Conservation (phyloP, 2,329 filamentous ascomycete genomes). For the Fusarium sp. region DNA sequence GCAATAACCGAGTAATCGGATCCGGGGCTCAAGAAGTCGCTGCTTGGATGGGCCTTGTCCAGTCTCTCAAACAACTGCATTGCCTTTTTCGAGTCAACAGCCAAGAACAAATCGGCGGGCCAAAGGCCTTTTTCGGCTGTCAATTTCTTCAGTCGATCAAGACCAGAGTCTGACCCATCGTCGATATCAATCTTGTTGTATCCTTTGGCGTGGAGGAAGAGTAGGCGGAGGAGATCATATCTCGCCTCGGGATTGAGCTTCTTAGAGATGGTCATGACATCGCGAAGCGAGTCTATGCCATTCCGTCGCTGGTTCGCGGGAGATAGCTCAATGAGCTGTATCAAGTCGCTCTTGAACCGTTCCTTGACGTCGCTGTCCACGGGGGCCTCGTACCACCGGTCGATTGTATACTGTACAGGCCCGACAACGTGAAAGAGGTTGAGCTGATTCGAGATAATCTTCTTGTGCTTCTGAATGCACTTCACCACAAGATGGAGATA, state of each 20-base stretch:
- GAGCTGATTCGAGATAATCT: background rate
- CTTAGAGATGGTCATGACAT: background rate
- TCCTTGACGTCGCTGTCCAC: background rate
- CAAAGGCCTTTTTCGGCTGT: conserved; percentile 4
- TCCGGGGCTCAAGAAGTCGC: conserved; percentile 23
- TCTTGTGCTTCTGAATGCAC: conserved; percentile 13
- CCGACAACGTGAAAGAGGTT: background rate
- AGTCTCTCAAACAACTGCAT: conserved; percentile 32
- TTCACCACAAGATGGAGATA: conserved; percentile 31
- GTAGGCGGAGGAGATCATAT: conserved; percentile 41
- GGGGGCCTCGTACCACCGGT: conserved; percentile 24
- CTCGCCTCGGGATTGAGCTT: background rate
- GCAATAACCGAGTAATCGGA: conserved; percentile 4
- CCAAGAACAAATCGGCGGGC: conserved; percentile 31
- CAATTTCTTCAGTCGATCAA: conserved; percentile 7
- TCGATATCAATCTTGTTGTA: conserved; percentile 42
- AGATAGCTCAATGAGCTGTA: conserved; percentile 16
- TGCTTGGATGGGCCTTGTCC: conserved; percentile 15
- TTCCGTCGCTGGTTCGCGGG: background rate
- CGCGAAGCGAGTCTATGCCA: background rate
- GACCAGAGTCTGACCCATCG: conserved; percentile 9
- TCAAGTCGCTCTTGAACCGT: background rate
- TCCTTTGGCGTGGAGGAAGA: conserved; percentile 29
- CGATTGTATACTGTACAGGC: conserved; percentile 21
- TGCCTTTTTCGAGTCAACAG: conserved; percentile 17